A percentile compares a stretch with the other conserved stretches of the same genome.
phyloP scores from a whole-genome alignment of 768 basidiomycete species.

The Dacryopinax primogenitus region DNA sequence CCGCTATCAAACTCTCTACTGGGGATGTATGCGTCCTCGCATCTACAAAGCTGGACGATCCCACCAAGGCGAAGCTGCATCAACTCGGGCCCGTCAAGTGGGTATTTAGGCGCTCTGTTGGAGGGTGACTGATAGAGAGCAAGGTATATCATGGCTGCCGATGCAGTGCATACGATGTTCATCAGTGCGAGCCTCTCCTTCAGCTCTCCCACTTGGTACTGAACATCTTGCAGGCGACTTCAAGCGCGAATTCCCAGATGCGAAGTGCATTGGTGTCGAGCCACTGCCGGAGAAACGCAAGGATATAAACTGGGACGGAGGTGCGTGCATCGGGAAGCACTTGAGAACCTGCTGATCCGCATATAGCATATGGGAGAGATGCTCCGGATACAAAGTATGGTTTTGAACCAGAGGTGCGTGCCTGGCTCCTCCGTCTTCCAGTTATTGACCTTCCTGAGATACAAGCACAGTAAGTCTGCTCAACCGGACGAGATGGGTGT shows the following conservation, averaged over 20 bases:
- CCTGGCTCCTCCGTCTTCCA: background rate
- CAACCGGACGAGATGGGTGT: background rate
- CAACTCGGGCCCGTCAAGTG: conserved; percentile 59
- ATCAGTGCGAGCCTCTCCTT: conserved; percentile 16
- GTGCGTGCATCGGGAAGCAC: conserved; percentile 11
- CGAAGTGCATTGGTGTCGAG: conserved; percentile 57
- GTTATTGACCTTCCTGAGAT: background rate
- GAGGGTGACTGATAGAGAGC: background rate
- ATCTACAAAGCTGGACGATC: conserved; percentile 54
- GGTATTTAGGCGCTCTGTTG: conserved; percentile 15
- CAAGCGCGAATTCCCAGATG: conserved; percentile 55
- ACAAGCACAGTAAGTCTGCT: background rate
- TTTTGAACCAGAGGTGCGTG: conserved; percentile 30
- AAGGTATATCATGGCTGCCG: conserved; percentile 29
- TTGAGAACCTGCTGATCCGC: background rate
- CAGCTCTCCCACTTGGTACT: background rate
- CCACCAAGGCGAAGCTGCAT: conserved; percentile 50
- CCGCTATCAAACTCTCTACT: conserved; percentile 55
- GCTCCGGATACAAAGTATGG: conserved; percentile 28
- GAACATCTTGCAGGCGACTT: conserved; percentile 16
- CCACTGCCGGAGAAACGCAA: conserved; percentile 39
- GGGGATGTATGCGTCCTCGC: conserved; percentile 75
- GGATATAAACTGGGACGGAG: conserved; percentile 48
- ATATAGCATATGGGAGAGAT: conserved; percentile 25
- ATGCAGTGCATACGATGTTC: conserved; percentile 29